These are phyloP conservation scores for Podosphaera xanthii DNA, from an alignment of 2,329 filamentous ascomycete species.

Conservation along the genomic window DNA sequence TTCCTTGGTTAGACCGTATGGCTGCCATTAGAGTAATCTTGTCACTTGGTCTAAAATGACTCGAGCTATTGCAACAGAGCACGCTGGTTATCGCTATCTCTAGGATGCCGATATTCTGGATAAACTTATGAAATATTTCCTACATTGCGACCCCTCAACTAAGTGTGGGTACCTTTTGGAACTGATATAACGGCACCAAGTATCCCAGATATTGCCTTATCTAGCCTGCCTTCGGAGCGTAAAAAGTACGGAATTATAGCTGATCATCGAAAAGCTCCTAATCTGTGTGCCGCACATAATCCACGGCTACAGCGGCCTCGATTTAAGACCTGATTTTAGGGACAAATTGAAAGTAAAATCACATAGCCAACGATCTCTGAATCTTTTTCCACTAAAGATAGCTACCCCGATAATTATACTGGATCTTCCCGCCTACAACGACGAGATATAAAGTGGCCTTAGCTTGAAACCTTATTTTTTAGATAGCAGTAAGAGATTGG, in stretches of 20 bases:
- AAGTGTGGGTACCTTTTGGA: no score
- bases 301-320: background rate
- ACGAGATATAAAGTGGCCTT: background rate
- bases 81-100: no score
- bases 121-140: no score
- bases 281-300: background rate
- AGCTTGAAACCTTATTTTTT: background rate
- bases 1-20: no score
- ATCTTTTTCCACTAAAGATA: background rate
- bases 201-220: no score
- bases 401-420: background rate
- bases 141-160: no score
- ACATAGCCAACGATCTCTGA: background rate
- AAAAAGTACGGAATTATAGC: background rate
- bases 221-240: background rate
- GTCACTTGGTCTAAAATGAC: no score
- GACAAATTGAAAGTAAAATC: background rate
- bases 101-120: no score
- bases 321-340: background rate
- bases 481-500: background rate
- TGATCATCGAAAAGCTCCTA: background rate
- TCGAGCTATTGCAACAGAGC: no score
- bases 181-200: no score
- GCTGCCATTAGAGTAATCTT: no score
- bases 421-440: background rate